Percentiles rank a stretch among this genome's conserved stretches.
Conservation (phyloP, 306 rosid species). For the Dicorynia guianensis region DNA sequence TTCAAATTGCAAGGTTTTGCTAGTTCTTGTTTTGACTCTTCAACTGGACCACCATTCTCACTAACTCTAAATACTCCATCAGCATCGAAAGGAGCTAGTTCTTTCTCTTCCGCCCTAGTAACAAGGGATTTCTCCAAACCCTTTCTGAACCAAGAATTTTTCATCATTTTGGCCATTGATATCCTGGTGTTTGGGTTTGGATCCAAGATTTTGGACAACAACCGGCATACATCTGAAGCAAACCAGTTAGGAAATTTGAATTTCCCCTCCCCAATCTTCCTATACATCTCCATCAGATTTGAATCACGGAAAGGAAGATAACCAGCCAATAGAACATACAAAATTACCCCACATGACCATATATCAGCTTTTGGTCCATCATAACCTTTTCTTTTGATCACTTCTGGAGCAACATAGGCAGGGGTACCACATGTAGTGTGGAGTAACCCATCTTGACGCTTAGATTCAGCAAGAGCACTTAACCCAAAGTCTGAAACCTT, state of each 20-base stretch:
- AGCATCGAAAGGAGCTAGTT: slow-evolving; percentile 53
- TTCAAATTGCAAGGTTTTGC: slow-evolving; percentile 70
- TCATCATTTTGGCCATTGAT: slow-evolving; percentile 69
- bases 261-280: slow-evolving; percentile 75
- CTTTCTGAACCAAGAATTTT: slow-evolving; percentile 70
- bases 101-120: slow-evolving; percentile 38
- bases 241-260: slow-evolving; percentile 90
- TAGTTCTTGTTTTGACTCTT: slow-evolving; percentile 48
- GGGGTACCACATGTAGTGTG: slow-evolving; percentile 97
- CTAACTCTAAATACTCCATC: slow-evolving; percentile 59
- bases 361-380: slow-evolving; percentile 89
- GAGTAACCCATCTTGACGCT: slow-evolving; percentile 81
- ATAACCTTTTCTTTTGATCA: slow-evolving; percentile 76
- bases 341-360: slow-evolving; percentile 95
- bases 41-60: slow-evolving; percentile 41
- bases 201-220: slow-evolving; percentile 76
- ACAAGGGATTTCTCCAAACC: slow-evolving; percentile 54
- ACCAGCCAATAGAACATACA: slow-evolving; percentile 91
- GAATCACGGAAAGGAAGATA: slow-evolving; percentile 86
- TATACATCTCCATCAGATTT: slow-evolving; percentile 87
- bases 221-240: slow-evolving; percentile 62
- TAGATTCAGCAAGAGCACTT: slow-evolving; percentile 79
- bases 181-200: slow-evolving; percentile 82
- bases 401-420: slow-evolving; percentile 93
- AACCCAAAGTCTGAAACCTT: slow-evolving; percentile 92